Percentiles rank a stretch among this genome's conserved stretches.
Evolutionary conservation across 176 grass and related monocot species (phyloP).

Genomic region (Oryza punctata): DNA sequence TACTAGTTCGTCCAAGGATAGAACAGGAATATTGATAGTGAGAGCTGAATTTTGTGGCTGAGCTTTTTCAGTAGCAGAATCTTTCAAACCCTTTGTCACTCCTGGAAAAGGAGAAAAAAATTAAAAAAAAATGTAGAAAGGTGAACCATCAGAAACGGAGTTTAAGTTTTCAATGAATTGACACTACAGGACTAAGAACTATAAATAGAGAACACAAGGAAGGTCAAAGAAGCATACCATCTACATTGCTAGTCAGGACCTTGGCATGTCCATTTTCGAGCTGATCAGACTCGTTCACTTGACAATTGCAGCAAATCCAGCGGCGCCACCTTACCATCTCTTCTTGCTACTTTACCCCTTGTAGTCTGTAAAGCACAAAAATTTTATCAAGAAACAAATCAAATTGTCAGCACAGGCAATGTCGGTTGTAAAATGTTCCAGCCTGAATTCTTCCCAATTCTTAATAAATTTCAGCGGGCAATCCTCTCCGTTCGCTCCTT

Average conservation of each 20-base stretch:
- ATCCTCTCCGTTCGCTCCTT: background rate
- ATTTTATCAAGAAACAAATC: conserved; percentile 17
- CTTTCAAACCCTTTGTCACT: conserved; percentile 40
- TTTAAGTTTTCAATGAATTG: background rate
- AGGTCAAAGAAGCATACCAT: conserved; percentile 40
- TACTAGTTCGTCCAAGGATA: conserved; percentile 73
- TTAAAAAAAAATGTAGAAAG: conserved; percentile 14
- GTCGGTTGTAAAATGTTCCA: background rate
- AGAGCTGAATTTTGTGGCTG: conserved; percentile 52
- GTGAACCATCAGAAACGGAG: conserved; percentile 11
- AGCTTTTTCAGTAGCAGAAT: conserved; percentile 44
- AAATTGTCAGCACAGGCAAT: background rate
- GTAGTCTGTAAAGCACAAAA: conserved; percentile 31
- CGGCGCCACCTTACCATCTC: conserved; percentile 49
- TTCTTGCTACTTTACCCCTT: conserved; percentile 13
- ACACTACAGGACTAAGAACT: background rate
- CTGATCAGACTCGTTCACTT: conserved; percentile 49
- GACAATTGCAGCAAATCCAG: conserved; percentile 75
- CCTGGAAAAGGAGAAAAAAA: conserved; percentile 36
- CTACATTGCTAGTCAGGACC: conserved; percentile 36
- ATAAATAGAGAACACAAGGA: conserved; percentile 8
- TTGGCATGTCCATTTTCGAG: conserved; percentile 53
- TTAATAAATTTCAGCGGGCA: background rate
- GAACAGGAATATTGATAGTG: conserved; percentile 59
- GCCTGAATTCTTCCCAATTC: background rate